Evolutionary conservation across 2,329 filamentous ascomycete genomes (phyloP), one percentile per base, ranked within the genome.

Genomic region (Cercospora sp.): DNA sequence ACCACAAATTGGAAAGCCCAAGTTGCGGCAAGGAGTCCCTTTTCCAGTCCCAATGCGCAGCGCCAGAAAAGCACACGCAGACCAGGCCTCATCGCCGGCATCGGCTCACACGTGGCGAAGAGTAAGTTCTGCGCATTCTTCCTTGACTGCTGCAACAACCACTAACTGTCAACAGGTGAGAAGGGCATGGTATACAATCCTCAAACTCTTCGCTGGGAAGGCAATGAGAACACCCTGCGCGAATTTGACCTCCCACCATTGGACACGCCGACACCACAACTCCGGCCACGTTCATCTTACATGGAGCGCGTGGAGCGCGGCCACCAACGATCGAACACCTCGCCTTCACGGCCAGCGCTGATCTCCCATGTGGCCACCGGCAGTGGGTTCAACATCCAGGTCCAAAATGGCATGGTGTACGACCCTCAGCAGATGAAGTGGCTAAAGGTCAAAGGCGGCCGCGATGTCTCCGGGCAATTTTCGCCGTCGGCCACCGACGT

Each of bases 101-200:
- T 97, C 78, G 88, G 88, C 45, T 86, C 89, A 69, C 92, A 91
- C 74, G 90, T 92, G 73, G 85, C 90, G 36, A 96, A 94, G 83
- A 90, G 93, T 96, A 85, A 84, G 88, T 83, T 26, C 45, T 30
- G 31, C 55, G 57, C 26, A 9, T 16, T 45, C 48, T 16, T 20
- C 13, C 16, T 53, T 30, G 26, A 39, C 58, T 60, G 55, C 33
- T n/a, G 55, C 12, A 8, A 53, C 13, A 39, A 60, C 8, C 18
- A 28, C 63, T 65, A 51, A 65, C 20, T 12, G 28, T 12, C 5
- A 53, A 48, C 73, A 94, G 92, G 90, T 76, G 87, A 97, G 69
- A 95, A 97, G 79, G 95, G 94, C 71, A 99, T 99, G 95, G 90
- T 89, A 64, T 99, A 97, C 79, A 98, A 99, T 76, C 92, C 95